Conservation (phyloP, 2,329 filamentous ascomycete genomes). For the Cladophialophora exuberans region DNA sequence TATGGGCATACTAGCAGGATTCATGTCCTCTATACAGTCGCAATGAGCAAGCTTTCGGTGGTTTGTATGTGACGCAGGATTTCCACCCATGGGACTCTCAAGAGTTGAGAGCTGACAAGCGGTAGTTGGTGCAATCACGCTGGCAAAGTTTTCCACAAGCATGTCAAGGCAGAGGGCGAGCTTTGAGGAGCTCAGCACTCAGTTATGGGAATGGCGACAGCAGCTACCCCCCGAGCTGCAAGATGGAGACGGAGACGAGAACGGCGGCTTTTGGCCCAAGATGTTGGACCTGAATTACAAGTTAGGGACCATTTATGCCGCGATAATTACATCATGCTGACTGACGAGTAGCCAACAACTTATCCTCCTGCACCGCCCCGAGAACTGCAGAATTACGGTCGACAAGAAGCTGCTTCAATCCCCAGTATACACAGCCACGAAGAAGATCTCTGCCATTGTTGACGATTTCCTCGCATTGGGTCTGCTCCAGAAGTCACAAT, state of each 20-base stretch:
- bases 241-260: constrained; percentile 1
- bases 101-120: background rate
- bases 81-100: too few relatives aligned
- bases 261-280: constrained; percentile 13
- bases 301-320: background rate
- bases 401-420: constrained; percentile 12
- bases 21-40: constrained; percentile 9
- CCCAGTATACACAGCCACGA: constrained; percentile 17
- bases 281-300: constrained; percentile 19
- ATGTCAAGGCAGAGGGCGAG: background rate
- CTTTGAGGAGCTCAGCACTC: constrained; percentile 1
- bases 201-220: constrained; percentile 8
- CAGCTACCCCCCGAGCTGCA: constrained; percentile 1
- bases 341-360: constrained; percentile 5
- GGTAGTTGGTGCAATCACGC: constrained; percentile 7
- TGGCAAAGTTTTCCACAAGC: constrained; percentile 7
- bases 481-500: constrained; percentile 6
- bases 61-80: constrained; percentile 9
- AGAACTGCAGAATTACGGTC: background rate
- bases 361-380: constrained; percentile 14
- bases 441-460: constrained; percentile 20
- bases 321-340: constrained; percentile 3
- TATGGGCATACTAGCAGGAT: constrained; percentile 4
- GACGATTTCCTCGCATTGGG: constrained; percentile 26
- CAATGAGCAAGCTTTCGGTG: constrained; percentile 16